Conservation (phyloP, 306 rosid species). For the Rosa persica region DNA sequence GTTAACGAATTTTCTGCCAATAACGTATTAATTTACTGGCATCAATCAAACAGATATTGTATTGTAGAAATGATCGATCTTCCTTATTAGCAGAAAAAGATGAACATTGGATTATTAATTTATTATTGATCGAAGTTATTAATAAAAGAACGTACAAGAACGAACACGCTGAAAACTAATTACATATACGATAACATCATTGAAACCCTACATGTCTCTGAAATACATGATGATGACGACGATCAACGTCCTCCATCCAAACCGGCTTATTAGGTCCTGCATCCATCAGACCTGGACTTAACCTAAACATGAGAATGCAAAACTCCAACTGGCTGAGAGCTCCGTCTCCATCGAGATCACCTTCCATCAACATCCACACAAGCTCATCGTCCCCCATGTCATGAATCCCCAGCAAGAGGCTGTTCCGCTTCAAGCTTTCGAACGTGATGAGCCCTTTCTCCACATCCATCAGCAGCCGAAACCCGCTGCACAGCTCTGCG, state of each 20-base stretch:
- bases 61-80: not conserved
- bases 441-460: constrained; percentile 66
- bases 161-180: not conserved
- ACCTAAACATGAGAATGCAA: constrained; percentile 74
- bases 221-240: not conserved
- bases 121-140: not conserved
- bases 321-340: constrained; percentile 61
- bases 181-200: not conserved
- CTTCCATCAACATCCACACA: constrained; percentile 60
- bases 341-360: constrained; percentile 77
- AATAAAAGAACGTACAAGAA: constrained; percentile 1
- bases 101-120: not conserved
- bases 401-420: constrained; percentile 43
- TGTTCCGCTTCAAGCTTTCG: constrained; percentile 65
- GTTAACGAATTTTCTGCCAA: too few relatives aligned
- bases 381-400: constrained; percentile 57
- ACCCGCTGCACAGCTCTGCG: constrained; percentile 56
- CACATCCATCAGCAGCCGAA: constrained; percentile 61
- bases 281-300: constrained; percentile 56
- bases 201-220: constrained; percentile 8
- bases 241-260: not conserved
- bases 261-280: not conserved
- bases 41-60: not conserved
- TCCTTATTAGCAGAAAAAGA: not conserved
- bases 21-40: not conserved